These are phyloP conservation scores for Chytridiales sp. DNA, from an alignment of 371 early-diverging fungal species.

Conservation along the genomic window DNA sequence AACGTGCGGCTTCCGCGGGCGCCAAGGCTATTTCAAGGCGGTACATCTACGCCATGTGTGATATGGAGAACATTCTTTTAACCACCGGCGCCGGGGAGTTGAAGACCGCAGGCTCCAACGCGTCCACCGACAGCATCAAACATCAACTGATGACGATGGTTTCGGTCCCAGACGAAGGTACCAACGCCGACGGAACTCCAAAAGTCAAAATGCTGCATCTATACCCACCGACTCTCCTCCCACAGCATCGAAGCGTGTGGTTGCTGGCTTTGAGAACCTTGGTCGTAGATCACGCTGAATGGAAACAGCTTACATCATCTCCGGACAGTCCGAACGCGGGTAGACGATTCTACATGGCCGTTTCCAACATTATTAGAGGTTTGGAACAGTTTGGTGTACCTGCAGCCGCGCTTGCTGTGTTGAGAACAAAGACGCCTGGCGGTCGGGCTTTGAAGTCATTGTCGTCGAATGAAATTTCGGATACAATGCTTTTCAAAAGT, in stretches of 20 bases:
- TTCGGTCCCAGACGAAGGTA: neutral
- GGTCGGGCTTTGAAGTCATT: conserved; percentile 16
- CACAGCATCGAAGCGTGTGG: conserved; percentile 24
- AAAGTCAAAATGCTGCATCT: conserved; percentile 6
- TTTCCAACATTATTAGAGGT: conserved; percentile 27
- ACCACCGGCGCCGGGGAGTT: conserved; percentile 3
- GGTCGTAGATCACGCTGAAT: conserved; percentile 9
- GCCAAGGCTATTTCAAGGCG: conserved; percentile 23
- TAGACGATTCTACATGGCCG: conserved; percentile 27
- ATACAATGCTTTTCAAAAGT: conserved; percentile 22
- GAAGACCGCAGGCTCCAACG: no score
- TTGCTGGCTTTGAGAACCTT: conserved; percentile 19
- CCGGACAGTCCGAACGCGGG: conserved; percentile 26
- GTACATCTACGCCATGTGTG: conserved; percentile 20
- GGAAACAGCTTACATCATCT: conserved; percentile 18
- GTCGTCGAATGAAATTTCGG: conserved; percentile 19
- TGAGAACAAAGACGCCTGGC: conserved; percentile 15
- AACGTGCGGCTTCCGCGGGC: conserved; percentile 19
- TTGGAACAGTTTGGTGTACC: conserved; percentile 31
- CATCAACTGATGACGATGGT: conserved; percentile 1
- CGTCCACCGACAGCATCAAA: no score
- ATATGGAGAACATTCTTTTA: conserved; percentile 23
- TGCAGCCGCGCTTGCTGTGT: conserved; percentile 23
- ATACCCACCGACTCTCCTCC: conserved; percentile 21
- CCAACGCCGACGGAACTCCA: neutral